Evolutionary conservation across 2,329 filamentous ascomycete species (phyloP).

Genomic region (Orbilia quercus): DNA sequence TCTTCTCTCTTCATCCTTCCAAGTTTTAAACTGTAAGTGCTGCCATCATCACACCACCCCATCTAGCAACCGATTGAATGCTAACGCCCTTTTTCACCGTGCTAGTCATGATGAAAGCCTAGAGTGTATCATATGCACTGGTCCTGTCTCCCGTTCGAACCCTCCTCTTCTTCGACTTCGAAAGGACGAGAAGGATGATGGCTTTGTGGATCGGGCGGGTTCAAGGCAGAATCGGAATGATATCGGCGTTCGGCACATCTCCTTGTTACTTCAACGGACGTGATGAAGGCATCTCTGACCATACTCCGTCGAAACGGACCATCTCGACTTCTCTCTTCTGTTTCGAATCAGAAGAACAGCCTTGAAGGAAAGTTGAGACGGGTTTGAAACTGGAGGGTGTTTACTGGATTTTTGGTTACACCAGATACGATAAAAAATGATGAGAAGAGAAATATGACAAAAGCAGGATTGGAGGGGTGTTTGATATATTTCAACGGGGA

Average conservation of each 20-base stretch:
- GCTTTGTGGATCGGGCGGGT: constrained; percentile 66
- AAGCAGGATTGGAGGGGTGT: constrained; percentile 26
- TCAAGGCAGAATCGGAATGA: constrained; percentile 80
- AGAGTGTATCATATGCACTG: constrained; percentile 91
- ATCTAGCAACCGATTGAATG: constrained; percentile 22
- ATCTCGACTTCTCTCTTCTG: background rate
- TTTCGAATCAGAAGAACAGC: background rate
- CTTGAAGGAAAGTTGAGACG: constrained; percentile 36
- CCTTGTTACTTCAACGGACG: constrained; percentile 98
- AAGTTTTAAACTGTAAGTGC: constrained; percentile 95
- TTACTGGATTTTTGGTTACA: constrained; percentile 16
- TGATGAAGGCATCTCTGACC: constrained; percentile 97
- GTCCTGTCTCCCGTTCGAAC: constrained; percentile 74
- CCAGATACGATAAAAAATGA: constrained; percentile 3
- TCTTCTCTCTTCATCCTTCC: constrained; percentile 84
- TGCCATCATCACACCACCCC: constrained; percentile 50
- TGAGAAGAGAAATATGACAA: constrained; percentile 13
- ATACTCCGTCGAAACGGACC: constrained; percentile 30
- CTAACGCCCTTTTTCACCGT: constrained; percentile 62
- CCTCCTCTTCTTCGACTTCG: constrained; percentile 78
- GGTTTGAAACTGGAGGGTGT: constrained; percentile 56
- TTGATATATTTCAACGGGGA: constrained; percentile 23
- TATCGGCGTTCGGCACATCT: constrained; percentile 94
- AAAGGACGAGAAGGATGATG: constrained; percentile 75
- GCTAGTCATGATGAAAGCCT: constrained; percentile 97